A percentile compares a stretch with the other conserved stretches of the same genome.
Conservation (phyloP, 805 yeast genomes). For the Nakazawaea ishiwadae region DNA sequence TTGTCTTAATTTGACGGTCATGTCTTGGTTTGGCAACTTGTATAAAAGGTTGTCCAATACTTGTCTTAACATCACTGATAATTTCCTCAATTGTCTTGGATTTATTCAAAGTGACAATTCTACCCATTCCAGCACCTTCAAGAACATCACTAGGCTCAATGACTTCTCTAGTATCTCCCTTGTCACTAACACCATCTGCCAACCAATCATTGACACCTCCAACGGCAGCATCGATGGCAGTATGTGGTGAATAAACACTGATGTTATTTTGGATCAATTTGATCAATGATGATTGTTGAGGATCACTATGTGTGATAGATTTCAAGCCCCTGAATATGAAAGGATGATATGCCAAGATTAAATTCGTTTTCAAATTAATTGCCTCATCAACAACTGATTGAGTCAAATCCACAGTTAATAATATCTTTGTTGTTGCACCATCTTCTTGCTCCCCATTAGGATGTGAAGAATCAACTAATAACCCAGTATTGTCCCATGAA, state of each 20-base stretch:
- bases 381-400: slow-evolving; percentile 85
- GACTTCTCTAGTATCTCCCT: slow-evolving; percentile 25
- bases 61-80: slow-evolving; percentile 46
- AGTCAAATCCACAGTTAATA: slow-evolving; percentile 84
- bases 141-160: slow-evolving; percentile 38
- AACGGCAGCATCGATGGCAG: slow-evolving; percentile 87
- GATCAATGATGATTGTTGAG: slow-evolving; percentile 79
- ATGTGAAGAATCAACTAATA: slow-evolving; percentile 65
- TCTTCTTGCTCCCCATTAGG: slow-evolving; percentile 12
- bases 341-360: slow-evolving; percentile 89
- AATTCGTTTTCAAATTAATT: slow-evolving; percentile 40
- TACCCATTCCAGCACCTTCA: slow-evolving; percentile 76
- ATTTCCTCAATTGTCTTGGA: slow-evolving; percentile 40
- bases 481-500: slow-evolving; percentile 95
- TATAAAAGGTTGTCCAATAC: slow-evolving; percentile 47
- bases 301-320: slow-evolving; percentile 52
- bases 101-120: slow-evolving; percentile 47
- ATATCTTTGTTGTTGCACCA: slow-evolving; percentile 24
- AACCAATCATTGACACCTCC: slow-evolving; percentile 97
- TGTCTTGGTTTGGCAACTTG: slow-evolving; percentile 50
- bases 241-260: slow-evolving; percentile 92
- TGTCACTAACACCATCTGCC: slow-evolving; percentile 44
- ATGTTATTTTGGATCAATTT: slow-evolving; percentile 71
- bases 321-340: slow-evolving; percentile 89
- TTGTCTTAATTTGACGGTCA: slow-evolving; percentile 35